Evolutionary conservation across 2,329 filamentous ascomycete species (phyloP), one percentile per base, ranked within the genome.

Genomic region (Fusarium penzigii): DNA sequence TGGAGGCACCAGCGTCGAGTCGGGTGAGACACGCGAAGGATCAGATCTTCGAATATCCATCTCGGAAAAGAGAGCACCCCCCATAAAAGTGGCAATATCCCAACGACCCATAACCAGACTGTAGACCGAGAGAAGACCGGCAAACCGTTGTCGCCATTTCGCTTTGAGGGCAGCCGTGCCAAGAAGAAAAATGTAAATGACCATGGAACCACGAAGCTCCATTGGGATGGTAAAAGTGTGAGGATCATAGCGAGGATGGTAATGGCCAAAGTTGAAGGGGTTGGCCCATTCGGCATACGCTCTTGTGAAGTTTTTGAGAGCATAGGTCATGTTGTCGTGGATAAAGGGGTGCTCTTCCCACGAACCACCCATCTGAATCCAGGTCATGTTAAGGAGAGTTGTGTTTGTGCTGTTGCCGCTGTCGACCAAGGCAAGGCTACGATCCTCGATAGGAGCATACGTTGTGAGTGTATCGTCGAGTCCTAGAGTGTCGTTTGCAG

Each of bases 211-310:
- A 3, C 72, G 70, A 5, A 75, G 62, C 44, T 75, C 72, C 67
- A 74, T 73, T 2, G 72, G 72, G 17, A 75, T 74, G 5, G 72
- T 75, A 42, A 71, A 75, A 0, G 71, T 73, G 46, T 75, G 72
- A 7, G 72, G 72, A 48, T 75, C 72, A 51, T 74, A 74, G 6
- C 72, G 70, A 11, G 71, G 62, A 44, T 74, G 70, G 40, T 72
- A 71, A 29, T 72, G 68, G 6, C 67, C 66, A 44, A 71, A 73
- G 57, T 69, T 72, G 64, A 74, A 75, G 1, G 71, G 71, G 40
- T 75, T 75, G 11, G 70, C 72, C 72, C 72, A 75, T 48, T 75
- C 71, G 1, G 65, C 59, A 29, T 72, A 73, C 1, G 64, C 64
- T 13, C 70, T 59, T 1, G 69, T 70, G 47, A 75, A 75, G 58